These are phyloP conservation scores for Hymenoscyphus fructigenus DNA, from an alignment of 2,329 filamentous ascomycete genomes.

Conservation along the genomic window DNA sequence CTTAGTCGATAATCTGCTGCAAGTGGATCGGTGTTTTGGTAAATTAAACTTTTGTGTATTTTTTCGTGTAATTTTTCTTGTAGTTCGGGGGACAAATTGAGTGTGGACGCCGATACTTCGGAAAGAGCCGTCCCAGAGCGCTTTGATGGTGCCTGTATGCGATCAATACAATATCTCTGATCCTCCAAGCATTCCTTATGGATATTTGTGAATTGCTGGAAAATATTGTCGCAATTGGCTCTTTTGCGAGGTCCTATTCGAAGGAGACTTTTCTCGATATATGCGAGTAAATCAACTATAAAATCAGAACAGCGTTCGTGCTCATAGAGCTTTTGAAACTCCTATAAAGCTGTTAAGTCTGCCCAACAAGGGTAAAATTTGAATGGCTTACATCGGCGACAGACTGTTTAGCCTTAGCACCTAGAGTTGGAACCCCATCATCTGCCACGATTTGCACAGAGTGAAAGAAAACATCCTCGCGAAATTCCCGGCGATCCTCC, in stretches of 20 bases:
- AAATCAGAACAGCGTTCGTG: constrained; percentile 10
- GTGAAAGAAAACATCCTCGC: constrained; percentile 5
- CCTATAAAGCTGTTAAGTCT: not conserved
- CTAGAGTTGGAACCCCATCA: not conserved
- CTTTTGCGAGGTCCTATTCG: constrained; percentile 6
- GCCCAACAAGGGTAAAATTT: not conserved
- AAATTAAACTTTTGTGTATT: no score
- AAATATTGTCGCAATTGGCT: not conserved
- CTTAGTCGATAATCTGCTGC: no score
- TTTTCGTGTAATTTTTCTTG: no score
- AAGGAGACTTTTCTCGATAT: constrained; percentile 8
- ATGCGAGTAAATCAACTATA: constrained; percentile 1
- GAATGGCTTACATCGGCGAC: constrained; percentile 6
- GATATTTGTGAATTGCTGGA: not conserved
- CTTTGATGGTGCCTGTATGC: not conserved
- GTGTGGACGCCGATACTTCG: no score
- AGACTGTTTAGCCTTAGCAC: constrained; percentile 8
- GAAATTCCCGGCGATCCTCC: not conserved
- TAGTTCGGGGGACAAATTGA: no score
- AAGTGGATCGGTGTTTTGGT: no score
- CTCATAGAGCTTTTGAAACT: constrained; percentile 4
- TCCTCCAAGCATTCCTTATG: not conserved
- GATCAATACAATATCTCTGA: not conserved
- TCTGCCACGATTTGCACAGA: not conserved
- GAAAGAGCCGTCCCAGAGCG: no score